Conservation (phyloP, 257 asterid genomes). For the Parsonsia alboflavescens region DNA sequence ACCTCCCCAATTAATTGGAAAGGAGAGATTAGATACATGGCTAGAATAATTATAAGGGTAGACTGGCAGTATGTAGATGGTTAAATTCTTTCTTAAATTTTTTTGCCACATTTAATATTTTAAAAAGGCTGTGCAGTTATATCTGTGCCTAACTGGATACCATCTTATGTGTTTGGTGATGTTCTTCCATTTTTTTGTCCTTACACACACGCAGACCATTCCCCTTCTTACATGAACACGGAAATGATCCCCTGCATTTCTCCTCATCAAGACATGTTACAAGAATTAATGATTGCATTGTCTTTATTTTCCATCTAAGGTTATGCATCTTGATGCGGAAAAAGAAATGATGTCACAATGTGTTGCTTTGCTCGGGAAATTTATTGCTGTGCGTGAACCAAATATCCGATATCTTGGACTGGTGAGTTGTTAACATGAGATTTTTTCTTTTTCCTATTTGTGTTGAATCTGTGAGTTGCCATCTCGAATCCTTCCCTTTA, state of each 20-base stretch:
- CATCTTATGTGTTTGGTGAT: background rate
- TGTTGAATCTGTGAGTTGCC: background rate
- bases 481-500: background rate
- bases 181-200: background rate
- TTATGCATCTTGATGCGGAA: conserved; percentile 99
- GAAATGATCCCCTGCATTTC: background rate
- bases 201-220: background rate
- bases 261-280: background rate
- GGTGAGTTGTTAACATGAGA: conserved; percentile 42
- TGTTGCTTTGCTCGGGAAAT: conserved; percentile 95
- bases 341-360: conserved; percentile 98
- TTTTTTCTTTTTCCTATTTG: background rate
- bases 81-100: background rate
- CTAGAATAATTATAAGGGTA: background rate
- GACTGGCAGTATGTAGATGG: background rate
- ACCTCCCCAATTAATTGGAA: background rate
- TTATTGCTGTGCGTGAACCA: conserved; percentile 95
- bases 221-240: background rate
- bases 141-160: background rate
- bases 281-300: background rate
- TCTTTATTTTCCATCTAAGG: conserved; percentile 31
- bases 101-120: background rate
- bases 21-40: background rate
- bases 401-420: conserved; percentile 94
- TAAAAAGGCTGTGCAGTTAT: background rate